phyloP scores from a whole-genome alignment of 768 basidiomycete species.

The Boletus edulis region DNA sequence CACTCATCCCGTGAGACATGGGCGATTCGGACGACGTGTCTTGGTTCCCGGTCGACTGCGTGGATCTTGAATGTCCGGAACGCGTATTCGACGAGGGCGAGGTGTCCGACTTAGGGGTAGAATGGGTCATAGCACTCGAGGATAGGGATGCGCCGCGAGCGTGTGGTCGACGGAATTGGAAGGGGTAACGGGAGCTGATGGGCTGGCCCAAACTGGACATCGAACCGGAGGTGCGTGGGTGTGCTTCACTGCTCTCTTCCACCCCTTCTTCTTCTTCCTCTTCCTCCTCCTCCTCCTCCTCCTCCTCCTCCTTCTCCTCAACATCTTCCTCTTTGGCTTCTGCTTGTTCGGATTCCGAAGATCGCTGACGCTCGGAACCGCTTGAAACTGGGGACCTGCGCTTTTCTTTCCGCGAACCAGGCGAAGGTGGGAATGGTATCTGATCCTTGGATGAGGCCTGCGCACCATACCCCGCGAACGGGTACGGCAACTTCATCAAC shows the following conservation, averaged over 20 bases:
- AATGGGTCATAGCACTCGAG: constrained; percentile 40
- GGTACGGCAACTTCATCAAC: too few species aligned
- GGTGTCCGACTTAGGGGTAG: constrained; percentile 36
- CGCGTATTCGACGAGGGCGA: constrained; percentile 38
- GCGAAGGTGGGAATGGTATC: too few species aligned
- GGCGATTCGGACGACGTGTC: constrained; percentile 60
- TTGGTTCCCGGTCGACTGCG: constrained; percentile 61
- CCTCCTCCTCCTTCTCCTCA: constrained; percentile 15
- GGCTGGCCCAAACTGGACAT: constrained; percentile 86
- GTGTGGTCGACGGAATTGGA: constrained; percentile 53
- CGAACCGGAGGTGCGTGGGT: constrained; percentile 71
- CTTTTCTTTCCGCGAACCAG: too few species aligned
- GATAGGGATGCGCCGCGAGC: constrained; percentile 43
- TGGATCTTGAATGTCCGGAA: constrained; percentile 42
- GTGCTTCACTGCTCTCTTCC: constrained; percentile 47
- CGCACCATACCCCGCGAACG: too few species aligned
- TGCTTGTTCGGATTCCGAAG: constrained; percentile 27
- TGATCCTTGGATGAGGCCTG: too few species aligned
- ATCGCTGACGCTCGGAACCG: constrained; percentile 29
- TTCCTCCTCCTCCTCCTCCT: constrained; percentile 45
- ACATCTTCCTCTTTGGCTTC: constrained; percentile 25
- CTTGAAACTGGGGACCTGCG: constrained; percentile 13
- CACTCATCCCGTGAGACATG: constrained; percentile 39
- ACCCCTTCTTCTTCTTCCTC: constrained; percentile 36
- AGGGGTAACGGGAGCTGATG: constrained; percentile 66